Conservation (phyloP, 2,329 filamentous ascomycete genomes). For the Penicillium expansum region DNA sequence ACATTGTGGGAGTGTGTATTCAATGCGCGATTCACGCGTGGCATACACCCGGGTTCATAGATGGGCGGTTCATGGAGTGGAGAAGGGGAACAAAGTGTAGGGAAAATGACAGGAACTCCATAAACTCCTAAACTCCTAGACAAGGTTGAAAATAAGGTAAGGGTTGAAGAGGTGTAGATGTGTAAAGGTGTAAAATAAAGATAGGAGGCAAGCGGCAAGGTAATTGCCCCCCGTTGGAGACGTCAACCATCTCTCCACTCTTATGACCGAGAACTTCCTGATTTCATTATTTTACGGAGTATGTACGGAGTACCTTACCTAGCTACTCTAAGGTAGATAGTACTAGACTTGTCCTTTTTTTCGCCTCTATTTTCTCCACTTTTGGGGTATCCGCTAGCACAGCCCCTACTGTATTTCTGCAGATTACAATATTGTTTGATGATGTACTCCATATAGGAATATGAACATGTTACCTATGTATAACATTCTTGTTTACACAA, state of each 20-base stretch:
- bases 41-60: background rate
- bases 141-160: background rate
- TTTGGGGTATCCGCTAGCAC: background rate
- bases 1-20: constrained; percentile 27
- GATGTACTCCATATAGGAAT: background rate
- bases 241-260: background rate
- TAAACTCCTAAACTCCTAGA: background rate
- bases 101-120: background rate
- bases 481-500: background rate
- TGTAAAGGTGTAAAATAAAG: background rate
- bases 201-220: constrained; percentile 4
- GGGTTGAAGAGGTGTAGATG: background rate
- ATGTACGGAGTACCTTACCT: too few relatives aligned
- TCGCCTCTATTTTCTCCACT: background rate
- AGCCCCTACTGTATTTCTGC: background rate
- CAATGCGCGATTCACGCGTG: constrained; percentile 17
- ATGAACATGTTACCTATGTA: too few relatives aligned
- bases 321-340: too few relatives aligned
- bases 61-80: constrained; percentile 10
- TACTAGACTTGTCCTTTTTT: background rate
- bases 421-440: background rate
- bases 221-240: constrained; percentile 1
- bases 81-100: background rate
- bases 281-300: background rate
- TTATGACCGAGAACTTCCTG: background rate